Base-by-base conservation (phyloP, 495 filamentous ascomycete species). In the Neurospora sp. region DNA sequence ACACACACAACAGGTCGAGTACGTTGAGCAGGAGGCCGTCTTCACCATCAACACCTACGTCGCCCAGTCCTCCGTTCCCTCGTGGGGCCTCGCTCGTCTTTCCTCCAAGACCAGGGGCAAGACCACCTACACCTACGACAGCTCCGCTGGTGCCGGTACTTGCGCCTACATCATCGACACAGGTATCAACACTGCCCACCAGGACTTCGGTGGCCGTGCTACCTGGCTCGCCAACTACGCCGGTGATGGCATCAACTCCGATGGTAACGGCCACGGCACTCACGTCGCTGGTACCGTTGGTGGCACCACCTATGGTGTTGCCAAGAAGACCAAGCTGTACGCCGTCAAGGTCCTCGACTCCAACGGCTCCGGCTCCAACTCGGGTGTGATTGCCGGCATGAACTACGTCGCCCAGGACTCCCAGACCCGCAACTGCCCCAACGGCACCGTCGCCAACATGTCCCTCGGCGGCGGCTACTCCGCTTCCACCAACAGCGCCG, bases 81-180 rank as follows among this genome's bases (percentile, higher is more conserved):
- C 40, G 40, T 42, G 88, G 87, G 90, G 90, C 53, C 82, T 92
- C 69, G 83, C 83, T 39, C 83, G 87, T 70, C 81, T 92, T 73
- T 90, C 88, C 69, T 84, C 85, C 82, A 79, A 79, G 47, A 78
- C 81, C 8, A n/a, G 70, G n/a, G 82, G 85, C 68, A 81, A 79
- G 70, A 87, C 80, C 73, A 80, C 80, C 78, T 92, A 91, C 81
- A 77, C 85, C 75, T 91, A 91, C 78, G 90, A 92, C 75, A 78
- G 74, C 70, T 82, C 76, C 70, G 89, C 87, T 68, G 89, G 90
- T 38, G 61, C 79, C 27, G 89, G 88, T 18, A 86, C 86, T 68
- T 89, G 82, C 72, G 82, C 86, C 71, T 91, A 91, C 72, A 82
- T 91, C 69, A 83, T 91, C 72, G 89, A 87, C 76, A 86, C 84